phyloP scores from a whole-genome alignment of 225 moss, liverwort and hornwort genomes.

The Neckera pumila region DNA sequence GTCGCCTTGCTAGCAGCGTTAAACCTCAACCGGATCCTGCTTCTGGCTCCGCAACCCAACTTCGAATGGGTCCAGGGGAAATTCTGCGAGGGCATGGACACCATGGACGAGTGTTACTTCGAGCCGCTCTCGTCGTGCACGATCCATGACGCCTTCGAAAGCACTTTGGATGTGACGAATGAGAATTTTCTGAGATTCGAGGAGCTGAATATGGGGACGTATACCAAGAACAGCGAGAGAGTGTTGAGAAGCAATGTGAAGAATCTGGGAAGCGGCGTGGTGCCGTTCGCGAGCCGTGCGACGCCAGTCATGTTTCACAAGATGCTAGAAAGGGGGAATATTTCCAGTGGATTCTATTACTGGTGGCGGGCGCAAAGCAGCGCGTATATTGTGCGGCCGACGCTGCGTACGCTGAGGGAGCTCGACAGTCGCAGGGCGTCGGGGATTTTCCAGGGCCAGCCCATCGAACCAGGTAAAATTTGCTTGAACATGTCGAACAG shows the following conservation, averaged over 20 bases:
- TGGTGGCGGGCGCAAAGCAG: constrained; percentile 23
- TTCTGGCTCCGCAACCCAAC: background rate
- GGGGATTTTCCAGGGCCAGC: background rate
- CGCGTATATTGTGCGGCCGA: constrained; percentile 6
- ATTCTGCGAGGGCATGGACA: constrained; percentile 8
- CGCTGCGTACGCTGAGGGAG: background rate
- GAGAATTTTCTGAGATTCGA: background rate
- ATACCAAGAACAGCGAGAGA: background rate
- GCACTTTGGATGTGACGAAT: background rate
- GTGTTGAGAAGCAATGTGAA: background rate
- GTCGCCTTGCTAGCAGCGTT: constrained; percentile 6
- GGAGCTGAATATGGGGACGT: background rate
- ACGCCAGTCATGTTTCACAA: constrained; percentile 7
- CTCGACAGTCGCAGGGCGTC: background rate
- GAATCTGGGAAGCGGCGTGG: accelerated
- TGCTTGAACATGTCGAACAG: background rate
- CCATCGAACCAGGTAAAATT: background rate
- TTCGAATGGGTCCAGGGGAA: background rate
- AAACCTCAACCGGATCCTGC: constrained; percentile 1
- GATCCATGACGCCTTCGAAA: background rate
- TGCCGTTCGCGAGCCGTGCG: background rate
- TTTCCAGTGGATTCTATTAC: background rate
- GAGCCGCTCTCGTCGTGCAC: constrained; percentile 12
- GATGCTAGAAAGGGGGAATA: background rate
- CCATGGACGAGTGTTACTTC: constrained; percentile 21